Evolutionary conservation across 1,139 yeast genomes (phyloP), one percentile per base, ranked within the genome.

Genomic region (Candida sojae): DNA sequence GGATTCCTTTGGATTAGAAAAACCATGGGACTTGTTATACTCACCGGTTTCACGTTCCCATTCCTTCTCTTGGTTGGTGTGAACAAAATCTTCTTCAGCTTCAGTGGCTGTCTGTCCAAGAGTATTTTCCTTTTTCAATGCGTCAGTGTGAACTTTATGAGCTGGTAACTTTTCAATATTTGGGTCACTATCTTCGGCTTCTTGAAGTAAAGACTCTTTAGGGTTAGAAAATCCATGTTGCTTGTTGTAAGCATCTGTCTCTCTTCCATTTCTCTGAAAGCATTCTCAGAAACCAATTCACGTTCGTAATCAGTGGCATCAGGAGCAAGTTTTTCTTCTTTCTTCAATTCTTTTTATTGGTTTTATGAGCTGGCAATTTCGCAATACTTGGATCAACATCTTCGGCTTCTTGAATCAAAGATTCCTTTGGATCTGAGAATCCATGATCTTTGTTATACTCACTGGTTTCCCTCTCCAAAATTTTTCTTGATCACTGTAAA

Each of bases 401-500:
- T 46, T 63, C 68, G 21, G 70, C 72, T 40, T 62, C 62, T 39
- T 66, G 70, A 43, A 67, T 56, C 53, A 68, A 59, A 11, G 68
- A 61, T 42, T 63, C 58, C 42, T 63, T 54, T 31, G 60, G 64
- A 46, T 60, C 53, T 42, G 54, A 55, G 48, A 56, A 50, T 3
- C 70, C 71, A 44, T 60, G 67, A 53, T 65, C 55, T 54, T 61
- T 67, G 59, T 68, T 68, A 57, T 65, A 57, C 5, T 58, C 58
- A 25, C 56, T 62, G 30, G 66, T 62, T 9, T 61, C 66, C 2
- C 55, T 60, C 45, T 66, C 71, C 44, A 56, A 50, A 8, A 50
- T n/a, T 47, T 48, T 10, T 52, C 36, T 35, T 49, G 53, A 23
- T 52, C 47, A 7, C 30, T 42, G 23, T 36, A 43, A 36, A 43